A percentile compares a stretch with the other conserved stretches of the same genome.
phyloP scores from a whole-genome alignment of 2,329 filamentous ascomycete species.

The Metarhizium humberi region DNA sequence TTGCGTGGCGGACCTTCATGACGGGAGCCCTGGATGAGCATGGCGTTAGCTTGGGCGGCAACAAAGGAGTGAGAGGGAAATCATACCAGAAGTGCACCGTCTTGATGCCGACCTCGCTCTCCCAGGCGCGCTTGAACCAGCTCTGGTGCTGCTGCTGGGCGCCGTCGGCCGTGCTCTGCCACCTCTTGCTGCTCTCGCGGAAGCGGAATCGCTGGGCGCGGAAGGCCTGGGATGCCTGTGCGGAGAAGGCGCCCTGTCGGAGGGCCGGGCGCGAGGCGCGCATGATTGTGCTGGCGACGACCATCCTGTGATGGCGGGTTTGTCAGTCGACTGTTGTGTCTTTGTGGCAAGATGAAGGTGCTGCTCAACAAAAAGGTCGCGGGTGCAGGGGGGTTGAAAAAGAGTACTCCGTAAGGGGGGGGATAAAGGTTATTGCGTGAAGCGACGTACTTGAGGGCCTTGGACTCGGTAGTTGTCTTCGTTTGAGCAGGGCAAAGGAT shows the following conservation, averaged over 20 bases:
- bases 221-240: slow-evolving; percentile 35
- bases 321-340: not conserved
- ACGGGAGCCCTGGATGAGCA: slow-evolving; percentile 64
- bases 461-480: not conserved
- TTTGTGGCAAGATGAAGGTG: not conserved
- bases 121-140: slow-evolving; percentile 73
- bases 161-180: slow-evolving; percentile 56
- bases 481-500: not conserved
- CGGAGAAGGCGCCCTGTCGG: slow-evolving; percentile 33
- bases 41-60: slow-evolving; percentile 12
- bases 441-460: not conserved
- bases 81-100: slow-evolving; percentile 96
- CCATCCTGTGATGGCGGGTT: slow-evolving; percentile 22
- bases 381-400: too few species aligned
- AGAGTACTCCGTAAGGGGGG: too few species aligned
- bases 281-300: slow-evolving; percentile 39
- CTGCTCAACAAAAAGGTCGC: too few species aligned
- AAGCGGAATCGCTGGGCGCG: slow-evolving; percentile 31
- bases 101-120: slow-evolving; percentile 73
- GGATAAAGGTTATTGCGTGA: too few species aligned
- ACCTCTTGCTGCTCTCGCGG: slow-evolving; percentile 44
- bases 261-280: slow-evolving; percentile 47
- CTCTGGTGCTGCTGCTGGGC: slow-evolving; percentile 32
- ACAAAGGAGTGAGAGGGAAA: not conserved
- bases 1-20: slow-evolving; percentile 54